Base-by-base conservation (phyloP, 306 rosid genomes). In the Cucurbita ficifolia region DNA sequence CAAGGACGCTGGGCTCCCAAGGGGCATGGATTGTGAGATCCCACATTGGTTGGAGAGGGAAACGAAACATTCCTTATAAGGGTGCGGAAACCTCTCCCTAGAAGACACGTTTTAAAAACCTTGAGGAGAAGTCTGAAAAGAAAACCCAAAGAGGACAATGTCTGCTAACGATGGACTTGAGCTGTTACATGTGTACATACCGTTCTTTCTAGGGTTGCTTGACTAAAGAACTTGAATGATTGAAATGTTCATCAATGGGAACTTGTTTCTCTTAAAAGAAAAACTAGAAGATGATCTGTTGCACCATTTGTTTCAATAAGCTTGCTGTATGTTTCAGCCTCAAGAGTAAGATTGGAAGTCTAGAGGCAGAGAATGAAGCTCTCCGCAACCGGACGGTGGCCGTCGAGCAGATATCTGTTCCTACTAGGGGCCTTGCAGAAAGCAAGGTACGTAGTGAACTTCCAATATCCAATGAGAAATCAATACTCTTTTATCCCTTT, bases 321-420 rank as follows among this genome's bases (percentile, higher is more conserved):
- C 5, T 5, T 67, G 54, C 12, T 68, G 73, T 7, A 46, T 68
- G 54, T 36, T 74, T 64, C 85, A 91, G 97, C 76, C 91, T 91
- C 76, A 87, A 86, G 86, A 84, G 35, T 73, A 86, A 86, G 79
- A 82, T 89, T 38, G 78, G 40, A 80, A 83, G 71, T 62, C 81
- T 91, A 78, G 90, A 91, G 80, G 84, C 93, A 19, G 88, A 89
- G 74, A 91, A 91, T 56, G 88, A 87, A 81, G 5, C 24, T 63
- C 91, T 91, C 42, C 87, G 80, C 76, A 78, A 69, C 72, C 82
- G 81, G 79, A 63, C 82, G 75, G 85, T 79, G 43, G 75, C 79
- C 21, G 77, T 82, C 76, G 87, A 83, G 68, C 82, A 81, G 24
- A 81, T 80, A 79, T 55, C 70, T 80, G 51, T 62, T 50, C 74